Base-by-base conservation (phyloP, 306 rosid species). In the Gastrolobium bilobum region DNA sequence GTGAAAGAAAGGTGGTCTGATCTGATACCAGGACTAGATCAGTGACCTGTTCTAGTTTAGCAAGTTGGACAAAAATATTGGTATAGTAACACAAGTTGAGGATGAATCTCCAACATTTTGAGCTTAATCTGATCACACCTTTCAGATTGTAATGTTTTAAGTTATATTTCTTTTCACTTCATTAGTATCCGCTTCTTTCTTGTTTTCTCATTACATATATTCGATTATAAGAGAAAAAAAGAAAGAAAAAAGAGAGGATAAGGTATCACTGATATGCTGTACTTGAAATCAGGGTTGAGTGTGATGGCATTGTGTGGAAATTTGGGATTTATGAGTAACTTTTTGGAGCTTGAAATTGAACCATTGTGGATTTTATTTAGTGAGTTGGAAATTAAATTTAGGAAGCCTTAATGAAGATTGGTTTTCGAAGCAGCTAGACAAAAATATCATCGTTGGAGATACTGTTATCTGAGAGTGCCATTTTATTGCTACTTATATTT, bases 31-130 rank as follows among this genome's bases (percentile, higher is more conserved):
- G 40, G 51, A 47, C 43, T 34, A 13, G 38, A 37, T n/a, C 51
- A 66, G 68, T 3, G 71, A 72, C 39, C 31, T 42, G 65, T 10
- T 11, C 4, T 33, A 38, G 26, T 30, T 8, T 64, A 5, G n/a
- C 39, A 47, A 47, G 61, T 15, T 34, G 75, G 29, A 65, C 58
- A 31, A 42, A 42, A 80, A 39, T 42, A 42, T n/a, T 46, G 10
- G 53, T 40, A 59, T 20, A 20, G 57, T 29, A 52, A 64, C 2
- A 15, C 31, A 57, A 14, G n/a, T 38, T 51, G 9, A 73, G 15
- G 56, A 43, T 31, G 44, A 42, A 47, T 69, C 30, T 6, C 3
- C 48, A 14, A 6, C 63, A 38, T 50, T 9, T 7, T 20, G 1
- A 31, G 40, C 57, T 38, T 38, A 54, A 33, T 71, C 33, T 6